Evolutionary conservation across 2,329 filamentous ascomycete species (phyloP).

Genomic region (Colletotrichum spinosum): DNA sequence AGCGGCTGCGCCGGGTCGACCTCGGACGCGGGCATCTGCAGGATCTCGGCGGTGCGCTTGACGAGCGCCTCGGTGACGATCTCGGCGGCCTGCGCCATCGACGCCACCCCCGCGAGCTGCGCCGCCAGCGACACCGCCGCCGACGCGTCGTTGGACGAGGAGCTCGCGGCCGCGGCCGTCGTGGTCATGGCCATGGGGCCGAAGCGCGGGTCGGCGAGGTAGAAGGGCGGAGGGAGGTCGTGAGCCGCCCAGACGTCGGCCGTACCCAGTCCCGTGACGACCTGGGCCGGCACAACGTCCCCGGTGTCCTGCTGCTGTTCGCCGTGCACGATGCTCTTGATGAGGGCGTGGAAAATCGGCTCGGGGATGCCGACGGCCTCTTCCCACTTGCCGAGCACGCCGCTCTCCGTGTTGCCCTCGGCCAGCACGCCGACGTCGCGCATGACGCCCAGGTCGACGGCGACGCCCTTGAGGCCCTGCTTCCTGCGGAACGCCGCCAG

Average conservation of each 20-base stretch:
- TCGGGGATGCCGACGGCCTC: neutral
- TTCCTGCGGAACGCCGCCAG: conserved; percentile 53
- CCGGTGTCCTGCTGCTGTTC: neutral
- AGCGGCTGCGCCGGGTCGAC: conserved; percentile 42
- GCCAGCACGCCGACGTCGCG: conserved; percentile 53
- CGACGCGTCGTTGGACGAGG: neutral
- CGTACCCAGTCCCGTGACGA: neutral
- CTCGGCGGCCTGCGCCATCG: conserved; percentile 36
- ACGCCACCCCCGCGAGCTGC: neutral
- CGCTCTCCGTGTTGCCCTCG: neutral
- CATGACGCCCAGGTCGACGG: conserved; percentile 65
- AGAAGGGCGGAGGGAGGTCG: neutral
- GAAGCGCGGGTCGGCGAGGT: neutral
- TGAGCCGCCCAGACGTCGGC: neutral
- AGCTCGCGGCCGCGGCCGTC: neutral
- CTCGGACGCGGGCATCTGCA: neutral
- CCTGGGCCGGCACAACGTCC: neutral
- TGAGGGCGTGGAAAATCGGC: neutral
- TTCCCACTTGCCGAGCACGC: neutral
- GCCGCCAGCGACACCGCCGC: neutral
- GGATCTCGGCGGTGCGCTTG: neutral
- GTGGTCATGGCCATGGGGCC: neutral
- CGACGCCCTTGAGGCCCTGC: conserved; percentile 54
- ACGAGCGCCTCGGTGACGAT: conserved; percentile 30
- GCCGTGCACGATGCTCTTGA: neutral